Percentiles rank a stretch among this genome's conserved stretches.
phyloP scores from a whole-genome alignment of 2,329 filamentous ascomycete species.

The Eutypella sp. region DNA sequence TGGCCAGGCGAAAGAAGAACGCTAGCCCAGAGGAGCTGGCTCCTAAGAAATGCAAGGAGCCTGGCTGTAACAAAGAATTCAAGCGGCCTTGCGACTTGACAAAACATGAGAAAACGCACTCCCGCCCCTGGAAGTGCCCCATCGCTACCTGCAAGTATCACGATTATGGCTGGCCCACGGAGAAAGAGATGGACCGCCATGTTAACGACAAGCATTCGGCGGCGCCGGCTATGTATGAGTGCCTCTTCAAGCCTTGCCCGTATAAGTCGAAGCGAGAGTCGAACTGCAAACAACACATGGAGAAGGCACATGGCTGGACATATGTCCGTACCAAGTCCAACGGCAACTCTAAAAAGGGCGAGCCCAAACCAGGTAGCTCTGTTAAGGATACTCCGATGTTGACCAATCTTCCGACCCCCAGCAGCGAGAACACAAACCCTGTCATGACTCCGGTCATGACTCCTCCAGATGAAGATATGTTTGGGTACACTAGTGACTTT shows the following conservation, averaged over 20 bases:
- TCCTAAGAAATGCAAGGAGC: constrained; percentile 70
- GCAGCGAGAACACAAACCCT: constrained; percentile 49
- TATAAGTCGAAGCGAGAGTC: constrained; percentile 95
- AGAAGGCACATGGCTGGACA: constrained; percentile 88
- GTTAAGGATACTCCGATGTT: constrained; percentile 54
- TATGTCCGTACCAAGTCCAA: constrained; percentile 83
- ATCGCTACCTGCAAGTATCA: constrained; percentile 82
- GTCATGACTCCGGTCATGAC: no score
- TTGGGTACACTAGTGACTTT: constrained; percentile 39
- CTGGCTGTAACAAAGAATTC: constrained; percentile 83
- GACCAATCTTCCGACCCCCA: constrained; percentile 58
- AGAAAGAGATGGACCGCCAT: constrained; percentile 95
- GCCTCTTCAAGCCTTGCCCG: constrained; percentile 75
- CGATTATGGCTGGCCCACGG: constrained; percentile 87
- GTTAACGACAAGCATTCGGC: constrained; percentile 92
- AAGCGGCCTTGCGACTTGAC: constrained; percentile 95
- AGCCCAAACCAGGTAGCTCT: constrained; percentile 41
- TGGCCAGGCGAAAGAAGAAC: constrained; percentile 94
- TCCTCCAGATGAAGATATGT: constrained; percentile 46
- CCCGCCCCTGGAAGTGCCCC: constrained; percentile 91
- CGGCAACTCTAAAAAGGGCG: constrained; percentile 57
- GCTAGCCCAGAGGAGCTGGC: constrained; percentile 79
- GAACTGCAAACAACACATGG: constrained; percentile 99
- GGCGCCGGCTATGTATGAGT: constrained; percentile 76
- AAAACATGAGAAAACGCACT: constrained; percentile 98